phyloP scores from a whole-genome alignment of 2,329 filamentous ascomycete genomes.

The Clonostachys byssicola region DNA sequence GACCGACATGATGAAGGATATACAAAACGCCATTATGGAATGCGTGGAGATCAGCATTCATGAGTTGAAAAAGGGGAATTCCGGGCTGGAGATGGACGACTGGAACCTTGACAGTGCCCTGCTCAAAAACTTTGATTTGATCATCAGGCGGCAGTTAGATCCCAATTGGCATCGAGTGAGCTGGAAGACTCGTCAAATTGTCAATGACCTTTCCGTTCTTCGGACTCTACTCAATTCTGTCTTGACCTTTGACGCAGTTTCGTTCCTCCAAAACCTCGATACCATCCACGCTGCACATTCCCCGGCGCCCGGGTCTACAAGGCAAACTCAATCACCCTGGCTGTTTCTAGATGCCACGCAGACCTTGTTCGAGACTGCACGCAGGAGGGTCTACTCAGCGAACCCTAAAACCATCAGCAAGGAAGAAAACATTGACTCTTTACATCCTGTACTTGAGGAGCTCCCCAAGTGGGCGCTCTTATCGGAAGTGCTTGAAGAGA shows the following conservation, averaged over 20 bases:
- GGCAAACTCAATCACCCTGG: conserved; percentile 91
- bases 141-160: conserved; percentile 84
- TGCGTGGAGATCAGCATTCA: conserved; percentile 94
- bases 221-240: conserved; percentile 78
- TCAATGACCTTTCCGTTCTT: conserved; percentile 80
- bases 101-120: conserved; percentile 94
- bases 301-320: conserved; percentile 80
- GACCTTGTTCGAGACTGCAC: conserved; percentile 88
- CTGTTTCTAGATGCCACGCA: conserved; percentile 93
- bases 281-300: conserved; percentile 89
- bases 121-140: conserved; percentile 86
- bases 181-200: conserved; percentile 92
- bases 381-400: conserved; percentile 78
- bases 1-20: conserved; percentile 89
- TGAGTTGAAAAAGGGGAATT: conserved; percentile 88
- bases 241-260: conserved; percentile 83
- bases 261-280: conserved; percentile 89
- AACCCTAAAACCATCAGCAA: conserved; percentile 48
- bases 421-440: conserved; percentile 48
- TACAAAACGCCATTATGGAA: conserved; percentile 91
- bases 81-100: conserved; percentile 89
- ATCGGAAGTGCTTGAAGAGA: conserved; percentile 88
- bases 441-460: conserved; percentile 84
- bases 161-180: conserved; percentile 97
- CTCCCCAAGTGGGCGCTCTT: conserved; percentile 90